phyloP scores from a whole-genome alignment of 768 basidiomycete species.

The Tricholoma matsutake region DNA sequence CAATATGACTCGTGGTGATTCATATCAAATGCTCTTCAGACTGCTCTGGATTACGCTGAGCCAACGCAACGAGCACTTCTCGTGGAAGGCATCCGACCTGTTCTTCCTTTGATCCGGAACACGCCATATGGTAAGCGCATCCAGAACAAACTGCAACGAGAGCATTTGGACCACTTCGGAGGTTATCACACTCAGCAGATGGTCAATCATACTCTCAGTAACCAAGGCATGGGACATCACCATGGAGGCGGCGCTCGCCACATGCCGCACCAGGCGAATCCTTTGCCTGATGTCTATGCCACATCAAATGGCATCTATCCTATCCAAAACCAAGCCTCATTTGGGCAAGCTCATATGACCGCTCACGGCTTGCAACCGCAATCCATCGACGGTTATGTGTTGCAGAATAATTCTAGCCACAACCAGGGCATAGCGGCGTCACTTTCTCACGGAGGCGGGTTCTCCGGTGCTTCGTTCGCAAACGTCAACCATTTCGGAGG shows the following conservation, averaged over 20 bases:
- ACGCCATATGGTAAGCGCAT: slow-evolving; percentile 99
- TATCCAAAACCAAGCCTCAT: slow-evolving; percentile 50
- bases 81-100: slow-evolving; percentile 97
- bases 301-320: slow-evolving; percentile 61
- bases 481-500: slow-evolving; percentile 50
- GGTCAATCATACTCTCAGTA: slow-evolving; percentile 55
- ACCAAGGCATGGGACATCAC: slow-evolving; percentile 49
- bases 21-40: slow-evolving; percentile 44
- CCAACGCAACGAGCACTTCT: slow-evolving; percentile 88
- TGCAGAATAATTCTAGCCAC: slow-evolving; percentile 70
- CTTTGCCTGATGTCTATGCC: slow-evolving; percentile 64
- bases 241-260: slow-evolving; percentile 48
- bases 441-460: slow-evolving; percentile 53
- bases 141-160: slow-evolving; percentile 96
- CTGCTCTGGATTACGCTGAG: slow-evolving; percentile 96
- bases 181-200: slow-evolving; percentile 59
- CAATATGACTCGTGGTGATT: not conserved
- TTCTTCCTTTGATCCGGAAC: slow-evolving; percentile 96
- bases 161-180: slow-evolving; percentile 72
- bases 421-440: slow-evolving; percentile 59
- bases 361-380: slow-evolving; percentile 60
- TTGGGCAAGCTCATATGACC: slow-evolving; percentile 54
- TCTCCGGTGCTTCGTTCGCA: slow-evolving; percentile 54
- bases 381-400: slow-evolving; percentile 77
- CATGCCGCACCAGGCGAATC: slow-evolving; percentile 49